These are phyloP conservation scores for Blastocystis sp. DNA, from an alignment of 352 stramenopile genomes.

Conservation along the genomic window DNA sequence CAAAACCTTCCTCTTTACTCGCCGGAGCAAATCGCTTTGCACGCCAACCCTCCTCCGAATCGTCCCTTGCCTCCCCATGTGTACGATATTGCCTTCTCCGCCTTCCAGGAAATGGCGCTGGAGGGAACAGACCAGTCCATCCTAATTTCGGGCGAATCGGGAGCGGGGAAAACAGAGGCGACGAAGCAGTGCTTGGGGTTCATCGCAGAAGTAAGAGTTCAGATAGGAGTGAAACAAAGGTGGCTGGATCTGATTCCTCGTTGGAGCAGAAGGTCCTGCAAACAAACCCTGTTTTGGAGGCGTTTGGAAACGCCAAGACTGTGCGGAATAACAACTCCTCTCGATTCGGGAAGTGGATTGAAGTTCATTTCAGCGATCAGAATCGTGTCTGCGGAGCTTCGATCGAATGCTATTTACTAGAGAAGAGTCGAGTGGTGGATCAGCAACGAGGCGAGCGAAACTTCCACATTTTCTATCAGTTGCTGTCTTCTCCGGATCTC, in stretches of 20 bases:
- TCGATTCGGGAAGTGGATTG: slow-evolving; percentile 94
- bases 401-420: slow-evolving; percentile 83
- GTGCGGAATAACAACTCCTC: slow-evolving; percentile 91
- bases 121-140: slow-evolving; percentile 78
- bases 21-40: slow-evolving; percentile 64
- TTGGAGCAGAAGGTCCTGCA: slow-evolving; percentile 78
- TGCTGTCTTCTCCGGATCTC: slow-evolving; percentile 64
- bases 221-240: slow-evolving; percentile 3
- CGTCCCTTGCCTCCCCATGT: slow-evolving; percentile 75
- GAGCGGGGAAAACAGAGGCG: slow-evolving; percentile 89
- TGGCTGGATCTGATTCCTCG: background rate
- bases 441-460: slow-evolving; percentile 77
- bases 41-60: slow-evolving; percentile 64
- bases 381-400: slow-evolving; percentile 72
- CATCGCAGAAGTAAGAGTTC: slow-evolving; percentile 74
- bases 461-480: slow-evolving; percentile 86
- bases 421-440: slow-evolving; percentile 79
- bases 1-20: slow-evolving; percentile 67
- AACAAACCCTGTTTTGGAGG: slow-evolving; percentile 95
- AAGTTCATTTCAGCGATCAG: slow-evolving; percentile 81
- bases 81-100: slow-evolving; percentile 80
- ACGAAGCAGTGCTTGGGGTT: slow-evolving; percentile 93
- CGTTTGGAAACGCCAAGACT: slow-evolving; percentile 93
- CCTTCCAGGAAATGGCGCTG: slow-evolving; percentile 75
- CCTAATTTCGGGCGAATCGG: slow-evolving; percentile 81